phyloP scores from a whole-genome alignment of 2,329 filamentous ascomycete species.

The Scedosporium minutisporum region DNA sequence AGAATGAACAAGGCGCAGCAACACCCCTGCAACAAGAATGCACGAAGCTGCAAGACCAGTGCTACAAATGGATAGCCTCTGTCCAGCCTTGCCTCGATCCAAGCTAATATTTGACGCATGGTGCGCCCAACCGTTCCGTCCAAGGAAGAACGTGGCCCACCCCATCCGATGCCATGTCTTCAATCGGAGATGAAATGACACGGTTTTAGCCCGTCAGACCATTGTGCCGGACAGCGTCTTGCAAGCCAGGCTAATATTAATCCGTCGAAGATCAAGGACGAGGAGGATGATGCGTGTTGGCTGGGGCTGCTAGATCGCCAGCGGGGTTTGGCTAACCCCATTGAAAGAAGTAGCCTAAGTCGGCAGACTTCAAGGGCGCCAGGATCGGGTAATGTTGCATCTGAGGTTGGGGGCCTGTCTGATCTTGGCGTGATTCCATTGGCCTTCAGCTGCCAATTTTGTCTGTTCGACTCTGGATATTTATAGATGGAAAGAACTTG shows the following conservation, averaged over 20 bases:
- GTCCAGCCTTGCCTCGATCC: neutral
- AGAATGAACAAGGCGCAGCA: neutral
- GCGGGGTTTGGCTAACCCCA: neutral
- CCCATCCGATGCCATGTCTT: too few species aligned
- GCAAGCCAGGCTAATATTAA: neutral
- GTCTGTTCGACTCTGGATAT: neutral
- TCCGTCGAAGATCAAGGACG: too few species aligned
- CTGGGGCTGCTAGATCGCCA: too few species aligned
- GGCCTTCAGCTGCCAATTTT: neutral
- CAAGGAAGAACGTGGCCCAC: neutral
- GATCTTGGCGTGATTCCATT: neutral
- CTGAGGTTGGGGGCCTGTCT: neutral
- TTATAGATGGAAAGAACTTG: neutral
- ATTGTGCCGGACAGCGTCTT: neutral
- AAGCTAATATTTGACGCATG: neutral
- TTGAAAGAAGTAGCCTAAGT: neutral
- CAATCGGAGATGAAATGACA: too few species aligned
- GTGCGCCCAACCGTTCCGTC: neutral
- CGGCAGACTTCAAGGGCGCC: neutral
- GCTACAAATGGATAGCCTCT: neutral
- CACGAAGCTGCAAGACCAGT: neutral
- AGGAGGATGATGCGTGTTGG: too few species aligned
- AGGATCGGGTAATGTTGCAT: neutral
- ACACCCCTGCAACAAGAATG: neutral
- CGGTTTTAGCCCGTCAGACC: neutral